Percentiles rank a stretch among this genome's conserved stretches.
Evolutionary conservation across 2,329 filamentous ascomycete species (phyloP).

Genomic region (Colletotrichum agaves): DNA sequence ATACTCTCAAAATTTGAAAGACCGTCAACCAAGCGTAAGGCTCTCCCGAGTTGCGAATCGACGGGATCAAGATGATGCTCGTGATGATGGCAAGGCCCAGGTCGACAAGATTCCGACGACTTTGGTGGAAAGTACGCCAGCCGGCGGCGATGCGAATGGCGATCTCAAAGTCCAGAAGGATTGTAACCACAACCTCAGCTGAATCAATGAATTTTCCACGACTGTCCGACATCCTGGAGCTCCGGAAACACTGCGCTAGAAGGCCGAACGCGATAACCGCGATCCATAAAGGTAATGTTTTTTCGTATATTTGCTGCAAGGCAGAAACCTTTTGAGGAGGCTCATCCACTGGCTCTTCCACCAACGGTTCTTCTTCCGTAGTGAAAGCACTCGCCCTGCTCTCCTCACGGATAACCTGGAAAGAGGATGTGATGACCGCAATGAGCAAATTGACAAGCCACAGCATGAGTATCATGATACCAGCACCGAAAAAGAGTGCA

Average conservation of each 20-base stretch:
- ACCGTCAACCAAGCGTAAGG: slow-evolving; percentile 88
- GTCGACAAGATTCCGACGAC: slow-evolving; percentile 82
- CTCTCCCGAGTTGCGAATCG: slow-evolving; percentile 76
- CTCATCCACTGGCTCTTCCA: slow-evolving; percentile 35
- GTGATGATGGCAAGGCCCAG: slow-evolving; percentile 83
- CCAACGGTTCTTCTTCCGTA: slow-evolving; percentile 67
- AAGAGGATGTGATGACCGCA: slow-evolving; percentile 97
- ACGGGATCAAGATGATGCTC: slow-evolving; percentile 84
- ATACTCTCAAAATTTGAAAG: slow-evolving; percentile 92
- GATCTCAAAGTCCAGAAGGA: slow-evolving; percentile 85
- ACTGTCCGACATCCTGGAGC: slow-evolving; percentile 74
- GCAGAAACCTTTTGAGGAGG: slow-evolving; percentile 49
- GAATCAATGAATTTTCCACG: slow-evolving; percentile 74
- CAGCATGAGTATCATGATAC: slow-evolving; percentile 90
- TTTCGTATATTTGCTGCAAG: slow-evolving; percentile 79
- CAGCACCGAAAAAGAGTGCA: slow-evolving; percentile 78
- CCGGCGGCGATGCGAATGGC: slow-evolving; percentile 79
- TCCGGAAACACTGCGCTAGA: slow-evolving; percentile 81
- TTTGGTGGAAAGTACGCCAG: slow-evolving; percentile 82
- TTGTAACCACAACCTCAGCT: slow-evolving; percentile 80
- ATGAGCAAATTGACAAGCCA: slow-evolving; percentile 97
- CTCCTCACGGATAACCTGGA: slow-evolving; percentile 97
- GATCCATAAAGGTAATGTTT: slow-evolving; percentile 82
- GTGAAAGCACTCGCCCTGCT: slow-evolving; percentile 95
- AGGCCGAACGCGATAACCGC: slow-evolving; percentile 82